Percentiles rank a stretch among this genome's conserved stretches.
Evolutionary conservation across 495 filamentous ascomycete genomes (phyloP).

Genomic region (Penicillium longicatenatum): DNA sequence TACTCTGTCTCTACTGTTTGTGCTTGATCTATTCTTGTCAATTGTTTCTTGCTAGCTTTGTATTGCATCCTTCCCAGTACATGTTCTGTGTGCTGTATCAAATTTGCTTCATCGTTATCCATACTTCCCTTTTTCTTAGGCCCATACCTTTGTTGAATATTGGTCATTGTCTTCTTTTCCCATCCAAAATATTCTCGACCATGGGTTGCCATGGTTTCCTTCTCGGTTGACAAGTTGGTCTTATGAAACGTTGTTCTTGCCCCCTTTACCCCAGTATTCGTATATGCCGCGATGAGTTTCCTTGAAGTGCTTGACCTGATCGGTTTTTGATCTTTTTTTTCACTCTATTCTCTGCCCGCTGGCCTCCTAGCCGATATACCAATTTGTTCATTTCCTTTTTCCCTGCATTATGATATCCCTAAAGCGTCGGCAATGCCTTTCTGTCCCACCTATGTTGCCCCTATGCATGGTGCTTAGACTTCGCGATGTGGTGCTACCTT

Average conservation of each 20-base stretch:
- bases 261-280: slow-evolving; percentile 25
- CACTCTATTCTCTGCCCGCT: slow-evolving; percentile 20
- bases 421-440: slow-evolving; percentile 12
- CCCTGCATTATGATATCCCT: slow-evolving; percentile 13
- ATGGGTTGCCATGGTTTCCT: slow-evolving; percentile 20
- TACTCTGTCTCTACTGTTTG: slow-evolving; percentile 28
- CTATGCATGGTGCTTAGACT: slow-evolving; percentile 12
- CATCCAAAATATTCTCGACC: slow-evolving; percentile 16
- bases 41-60: slow-evolving; percentile 29
- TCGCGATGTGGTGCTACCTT: slow-evolving; percentile 15
- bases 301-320: slow-evolving; percentile 21
- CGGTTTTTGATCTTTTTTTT: slow-evolving; percentile 17
- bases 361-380: slow-evolving; percentile 38
- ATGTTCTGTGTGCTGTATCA: slow-evolving; percentile 31
- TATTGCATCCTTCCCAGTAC: slow-evolving; percentile 41
- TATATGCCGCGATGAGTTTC: slow-evolving; percentile 32
- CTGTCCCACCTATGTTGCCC: slow-evolving; percentile 14
- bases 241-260: slow-evolving; percentile 13
- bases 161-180: slow-evolving; percentile 21
- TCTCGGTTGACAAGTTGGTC: slow-evolving; percentile 25
- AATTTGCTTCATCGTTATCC: slow-evolving; percentile 21
- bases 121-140: slow-evolving; percentile 19
- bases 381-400: slow-evolving; percentile 26
- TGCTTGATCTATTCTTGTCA: slow-evolving; percentile 26
- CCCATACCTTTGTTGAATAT: slow-evolving; percentile 23